Percentiles rank a stretch among this genome's conserved stretches.
Conservation (phyloP, 306 rosid genomes). For the Casuarina equisetifolia region DNA sequence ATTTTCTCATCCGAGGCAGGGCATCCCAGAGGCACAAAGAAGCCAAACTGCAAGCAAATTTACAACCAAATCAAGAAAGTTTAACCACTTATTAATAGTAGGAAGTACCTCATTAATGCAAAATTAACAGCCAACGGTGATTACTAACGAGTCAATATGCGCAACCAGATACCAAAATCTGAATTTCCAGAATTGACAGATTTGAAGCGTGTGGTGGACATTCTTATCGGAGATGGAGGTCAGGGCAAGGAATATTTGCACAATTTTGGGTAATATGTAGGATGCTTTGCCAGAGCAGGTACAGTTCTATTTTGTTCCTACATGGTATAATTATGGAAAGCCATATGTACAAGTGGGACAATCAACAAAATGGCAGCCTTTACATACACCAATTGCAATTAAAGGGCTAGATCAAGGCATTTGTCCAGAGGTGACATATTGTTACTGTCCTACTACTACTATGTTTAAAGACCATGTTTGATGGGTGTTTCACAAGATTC, state of each 20-base stretch:
- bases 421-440: neutral
- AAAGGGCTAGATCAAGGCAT: neutral
- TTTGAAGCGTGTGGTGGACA: neutral
- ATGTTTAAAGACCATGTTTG: too few relatives aligned
- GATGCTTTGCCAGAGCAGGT: neutral
- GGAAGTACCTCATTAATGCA: too few relatives aligned
- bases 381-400: neutral
- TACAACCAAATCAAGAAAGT: too few relatives aligned
- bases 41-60: constrained; percentile 70
- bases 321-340: neutral
- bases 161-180: neutral
- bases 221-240: neutral
- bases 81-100: too few relatives aligned
- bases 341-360: neutral
- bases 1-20: constrained; percentile 56
- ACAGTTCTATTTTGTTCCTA: neutral
- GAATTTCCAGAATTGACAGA: neutral
- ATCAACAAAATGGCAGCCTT: neutral
- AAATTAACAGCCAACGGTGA: neutral
- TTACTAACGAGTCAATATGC: neutral
- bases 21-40: constrained; percentile 91
- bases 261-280: neutral
- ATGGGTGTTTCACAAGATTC: too few relatives aligned
- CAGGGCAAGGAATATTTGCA: constrained; percentile 1
- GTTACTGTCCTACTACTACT: too few relatives aligned